phyloP scores from a whole-genome alignment of 2,329 filamentous ascomycete genomes.

The Zopfia rhizophila region DNA sequence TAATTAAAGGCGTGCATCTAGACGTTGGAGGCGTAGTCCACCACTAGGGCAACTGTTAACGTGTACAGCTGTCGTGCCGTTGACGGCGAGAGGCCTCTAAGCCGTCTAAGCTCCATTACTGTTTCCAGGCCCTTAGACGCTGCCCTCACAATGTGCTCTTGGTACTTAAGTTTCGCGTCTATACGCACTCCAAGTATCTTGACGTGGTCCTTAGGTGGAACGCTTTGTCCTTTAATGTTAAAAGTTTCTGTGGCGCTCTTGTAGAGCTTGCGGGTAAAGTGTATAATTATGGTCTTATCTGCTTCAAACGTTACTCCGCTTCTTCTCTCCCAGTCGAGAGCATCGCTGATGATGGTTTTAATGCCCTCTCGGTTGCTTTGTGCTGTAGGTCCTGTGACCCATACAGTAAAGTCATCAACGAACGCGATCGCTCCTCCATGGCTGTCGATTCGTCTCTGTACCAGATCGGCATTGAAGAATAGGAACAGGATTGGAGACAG shows the following conservation, averaged over 20 bases:
- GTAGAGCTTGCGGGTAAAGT: conserved; percentile 38
- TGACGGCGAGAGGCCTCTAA: conserved; percentile 20
- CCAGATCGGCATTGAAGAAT: no score
- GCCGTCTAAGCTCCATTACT: conserved; percentile 20
- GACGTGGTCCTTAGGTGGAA: conserved; percentile 18
- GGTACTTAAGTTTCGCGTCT: conserved; percentile 24
- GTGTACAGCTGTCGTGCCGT: conserved; percentile 23
- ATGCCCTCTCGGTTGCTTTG: conserved; percentile 19
- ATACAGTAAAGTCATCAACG: conserved; percentile 28
- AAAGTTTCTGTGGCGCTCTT: conserved; percentile 3
- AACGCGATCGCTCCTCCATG: no score
- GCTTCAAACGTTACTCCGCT: conserved; percentile 45
- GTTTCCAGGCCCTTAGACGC: conserved; percentile 21
- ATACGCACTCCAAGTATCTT: conserved; percentile 27
- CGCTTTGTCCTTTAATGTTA: conserved; percentile 16
- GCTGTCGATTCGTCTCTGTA: no score
- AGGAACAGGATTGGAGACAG: no score
- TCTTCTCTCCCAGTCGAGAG: conserved; percentile 31
- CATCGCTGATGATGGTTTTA: conserved; percentile 16
- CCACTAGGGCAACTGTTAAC: conserved; percentile 13
- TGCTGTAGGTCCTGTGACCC: conserved; percentile 18
- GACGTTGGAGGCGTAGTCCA: conserved; percentile 21
- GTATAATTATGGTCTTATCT: conserved; percentile 46
- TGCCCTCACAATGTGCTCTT: conserved; percentile 23
- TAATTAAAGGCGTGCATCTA: conserved; percentile 20